These are phyloP conservation scores for Eucalyptus microcorys DNA, from an alignment of 345 rosid genomes.

Conservation along the genomic window DNA sequence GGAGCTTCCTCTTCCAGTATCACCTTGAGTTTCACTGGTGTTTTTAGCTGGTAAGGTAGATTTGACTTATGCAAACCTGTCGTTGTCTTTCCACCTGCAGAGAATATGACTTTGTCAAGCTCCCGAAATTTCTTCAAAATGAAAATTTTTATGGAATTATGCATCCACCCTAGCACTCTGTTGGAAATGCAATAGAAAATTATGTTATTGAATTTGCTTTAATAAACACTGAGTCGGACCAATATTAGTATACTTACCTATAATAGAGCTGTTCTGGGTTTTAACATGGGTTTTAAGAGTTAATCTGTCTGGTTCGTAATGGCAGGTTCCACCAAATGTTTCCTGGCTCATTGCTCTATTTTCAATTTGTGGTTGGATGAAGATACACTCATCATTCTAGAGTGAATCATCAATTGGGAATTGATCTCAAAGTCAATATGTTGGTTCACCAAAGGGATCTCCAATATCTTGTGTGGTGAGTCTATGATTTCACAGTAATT, in stretches of 20 bases:
- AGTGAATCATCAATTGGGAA: not conserved
- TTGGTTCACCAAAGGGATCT: not conserved
- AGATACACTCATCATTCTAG: not conserved
- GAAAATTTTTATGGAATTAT: not conserved
- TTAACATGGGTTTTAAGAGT: not conserved
- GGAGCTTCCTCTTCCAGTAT: conserved; percentile 14
- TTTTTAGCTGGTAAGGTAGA: conserved; percentile 9
- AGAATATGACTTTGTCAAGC: not conserved
- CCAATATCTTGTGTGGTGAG: not conserved
- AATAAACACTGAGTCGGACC: not conserved
- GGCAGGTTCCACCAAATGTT: not conserved
- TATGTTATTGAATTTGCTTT: not conserved
- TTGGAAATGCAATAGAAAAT: not conserved
- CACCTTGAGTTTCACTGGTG: not conserved
- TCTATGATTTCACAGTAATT: not conserved
- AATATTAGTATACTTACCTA: not conserved
- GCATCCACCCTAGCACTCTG: not conserved
- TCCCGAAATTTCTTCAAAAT: not conserved
- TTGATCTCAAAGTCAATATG: not conserved
- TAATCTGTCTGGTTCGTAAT: not conserved
- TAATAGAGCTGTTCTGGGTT: not conserved
- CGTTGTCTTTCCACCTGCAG: not conserved
- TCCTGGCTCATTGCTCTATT: not conserved
- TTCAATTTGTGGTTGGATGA: not conserved
- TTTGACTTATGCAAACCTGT: not conserved